Percentiles rank a stretch among this genome's conserved stretches.
phyloP scores from a whole-genome alignment of 2,329 filamentous ascomycete species.

The Pseudogymnoascus sp. region DNA sequence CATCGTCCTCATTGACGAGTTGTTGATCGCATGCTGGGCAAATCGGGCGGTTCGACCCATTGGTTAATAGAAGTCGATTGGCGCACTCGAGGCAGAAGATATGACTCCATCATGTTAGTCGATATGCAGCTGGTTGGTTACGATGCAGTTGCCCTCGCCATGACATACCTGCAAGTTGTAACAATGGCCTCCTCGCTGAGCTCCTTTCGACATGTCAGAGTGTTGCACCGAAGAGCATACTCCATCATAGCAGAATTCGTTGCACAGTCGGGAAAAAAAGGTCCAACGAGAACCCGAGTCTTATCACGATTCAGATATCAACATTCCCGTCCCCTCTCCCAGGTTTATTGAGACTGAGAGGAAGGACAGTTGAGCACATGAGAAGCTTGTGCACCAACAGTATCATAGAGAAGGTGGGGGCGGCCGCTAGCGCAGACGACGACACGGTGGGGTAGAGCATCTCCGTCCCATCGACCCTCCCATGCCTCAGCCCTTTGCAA shows the following conservation, averaged over 20 bases:
- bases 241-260: conserved; percentile 50
- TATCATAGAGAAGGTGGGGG: background rate
- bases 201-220: conserved; percentile 63
- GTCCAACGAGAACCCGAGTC: background rate
- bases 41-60: conserved; percentile 33
- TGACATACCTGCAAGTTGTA: conserved; percentile 72
- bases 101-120: conserved; percentile 47
- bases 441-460: background rate
- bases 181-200: conserved; percentile 68
- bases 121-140: background rate
- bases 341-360: background rate
- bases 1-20: conserved; percentile 66
- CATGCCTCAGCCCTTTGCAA: background rate
- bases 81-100: conserved; percentile 78
- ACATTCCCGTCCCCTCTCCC: background rate
- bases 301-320: background rate
- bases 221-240: conserved; percentile 68
- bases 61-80: conserved; percentile 51
- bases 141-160: conserved; percentile 10
- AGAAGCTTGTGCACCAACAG: background rate
- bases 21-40: conserved; percentile 72
- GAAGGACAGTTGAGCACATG: background rate
- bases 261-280: background rate
- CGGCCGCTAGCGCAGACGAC: background rate
- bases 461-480: background rate